Conservation (phyloP, 1,284 basidiomycete species). For the Pterulicium gracile region DNA sequence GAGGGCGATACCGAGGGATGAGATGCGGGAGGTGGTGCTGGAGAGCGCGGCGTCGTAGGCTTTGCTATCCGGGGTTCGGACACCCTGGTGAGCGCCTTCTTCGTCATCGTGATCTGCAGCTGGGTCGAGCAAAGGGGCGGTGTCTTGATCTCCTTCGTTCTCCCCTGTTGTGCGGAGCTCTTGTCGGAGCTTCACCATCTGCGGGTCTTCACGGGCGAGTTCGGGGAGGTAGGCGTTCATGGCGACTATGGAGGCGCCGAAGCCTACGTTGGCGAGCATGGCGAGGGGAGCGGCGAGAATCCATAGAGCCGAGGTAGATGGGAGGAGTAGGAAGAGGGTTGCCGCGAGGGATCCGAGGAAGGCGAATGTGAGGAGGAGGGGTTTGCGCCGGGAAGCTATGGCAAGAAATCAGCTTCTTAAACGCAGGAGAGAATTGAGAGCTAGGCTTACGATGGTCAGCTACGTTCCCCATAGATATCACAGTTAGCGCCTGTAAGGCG, state of each 20-base stretch:
- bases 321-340: conserved; percentile 60
- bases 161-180: conserved; percentile 22
- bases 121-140: background rate
- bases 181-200: conserved; percentile 37
- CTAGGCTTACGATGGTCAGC: conserved; percentile 72
- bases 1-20: conserved; percentile 72
- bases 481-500: conserved; percentile 76
- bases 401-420: conserved; percentile 4
- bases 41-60: conserved; percentile 48
- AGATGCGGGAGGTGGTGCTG: conserved; percentile 66
- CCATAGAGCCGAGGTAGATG: conserved; percentile 63
- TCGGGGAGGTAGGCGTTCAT: conserved; percentile 83
- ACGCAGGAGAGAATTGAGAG: background rate
- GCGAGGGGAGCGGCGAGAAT: conserved; percentile 50
- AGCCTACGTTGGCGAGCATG: conserved; percentile 69
- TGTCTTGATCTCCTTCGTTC: conserved; percentile 11
- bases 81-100: conserved; percentile 18
- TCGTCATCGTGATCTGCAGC: conserved; percentile 10
- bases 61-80: conserved; percentile 6
- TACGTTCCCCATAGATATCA: conserved; percentile 83
- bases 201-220: conserved; percentile 56
- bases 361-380: conserved; percentile 67
- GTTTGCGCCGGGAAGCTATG: conserved; percentile 70
- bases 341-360: conserved; percentile 56
- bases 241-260: conserved; percentile 77